Evolutionary conservation across 441 rosid species (phyloP).

Genomic region (Erodium trifolium): DNA sequence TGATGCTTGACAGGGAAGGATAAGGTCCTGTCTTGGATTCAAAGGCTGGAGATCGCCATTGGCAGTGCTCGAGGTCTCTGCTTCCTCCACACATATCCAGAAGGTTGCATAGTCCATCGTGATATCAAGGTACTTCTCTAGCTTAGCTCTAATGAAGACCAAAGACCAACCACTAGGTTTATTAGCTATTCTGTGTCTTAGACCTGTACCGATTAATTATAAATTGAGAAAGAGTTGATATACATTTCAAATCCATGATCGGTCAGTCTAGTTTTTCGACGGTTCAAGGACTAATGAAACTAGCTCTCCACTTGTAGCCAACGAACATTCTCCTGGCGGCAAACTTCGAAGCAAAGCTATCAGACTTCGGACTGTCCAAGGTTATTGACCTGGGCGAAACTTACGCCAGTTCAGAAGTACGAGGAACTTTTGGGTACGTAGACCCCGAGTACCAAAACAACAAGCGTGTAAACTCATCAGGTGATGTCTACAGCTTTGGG

Average conservation of each 20-base stretch:
- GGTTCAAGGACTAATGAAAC: no score
- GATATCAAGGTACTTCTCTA: slow-evolving; percentile 47
- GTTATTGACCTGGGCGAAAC: slow-evolving; percentile 34
- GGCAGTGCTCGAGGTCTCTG: slow-evolving; percentile 41
- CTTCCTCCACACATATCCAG: slow-evolving; percentile 50
- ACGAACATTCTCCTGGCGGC: slow-evolving; percentile 48
- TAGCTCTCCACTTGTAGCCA: slow-evolving; percentile 19
- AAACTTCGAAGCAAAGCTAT: slow-evolving; percentile 49
- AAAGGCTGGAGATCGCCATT: slow-evolving; percentile 46
- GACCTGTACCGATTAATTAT: no score
- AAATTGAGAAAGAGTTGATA: no score
- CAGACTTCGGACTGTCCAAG: slow-evolving; percentile 49
- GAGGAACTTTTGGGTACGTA: slow-evolving; percentile 49
- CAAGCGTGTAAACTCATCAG: slow-evolving; percentile 32
- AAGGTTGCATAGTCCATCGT: slow-evolving; percentile 58
- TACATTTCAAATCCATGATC: no score
- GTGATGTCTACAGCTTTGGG: slow-evolving; percentile 51
- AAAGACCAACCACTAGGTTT: background rate
- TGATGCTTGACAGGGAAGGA: slow-evolving; percentile 24
- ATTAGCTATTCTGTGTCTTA: no score
- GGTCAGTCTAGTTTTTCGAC: no score
- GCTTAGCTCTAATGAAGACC: background rate
- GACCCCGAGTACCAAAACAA: slow-evolving; percentile 40
- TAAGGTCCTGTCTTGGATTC: slow-evolving; percentile 42
- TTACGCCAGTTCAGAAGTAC: slow-evolving; percentile 42